phyloP scores from a whole-genome alignment of 805 yeast genomes.

The Pichia cabralensis region DNA sequence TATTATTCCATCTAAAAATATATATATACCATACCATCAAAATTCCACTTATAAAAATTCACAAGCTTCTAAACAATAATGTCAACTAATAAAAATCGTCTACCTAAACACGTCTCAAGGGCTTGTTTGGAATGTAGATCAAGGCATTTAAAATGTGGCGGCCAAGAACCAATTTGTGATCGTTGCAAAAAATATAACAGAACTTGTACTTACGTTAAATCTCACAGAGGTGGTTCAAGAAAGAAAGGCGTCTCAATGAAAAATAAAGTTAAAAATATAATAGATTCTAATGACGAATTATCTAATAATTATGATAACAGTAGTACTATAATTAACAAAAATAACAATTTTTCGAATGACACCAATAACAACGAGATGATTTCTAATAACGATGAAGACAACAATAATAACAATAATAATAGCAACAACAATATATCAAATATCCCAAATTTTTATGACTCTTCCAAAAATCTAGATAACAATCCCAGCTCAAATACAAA shows the following conservation, averaged over 20 bases:
- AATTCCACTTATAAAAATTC: no score
- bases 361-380: no score
- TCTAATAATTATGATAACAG: neutral
- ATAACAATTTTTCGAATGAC: no score
- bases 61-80: no score
- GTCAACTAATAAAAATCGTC: no score
- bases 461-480: no score
- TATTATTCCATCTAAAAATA: no score
- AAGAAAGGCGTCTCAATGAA: conserved; percentile 34
- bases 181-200: conserved; percentile 29
- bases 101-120: conserved; percentile 34
- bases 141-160: conserved; percentile 42
- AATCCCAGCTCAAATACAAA: no score
- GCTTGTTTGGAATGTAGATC: conserved; percentile 46
- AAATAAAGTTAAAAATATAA: conserved; percentile 10
- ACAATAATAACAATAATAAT: neutral
- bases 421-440: no score
- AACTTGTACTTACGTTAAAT: conserved; percentile 39
- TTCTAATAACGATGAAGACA: neutral
- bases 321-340: neutral
- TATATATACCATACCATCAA: no score
- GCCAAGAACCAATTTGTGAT: conserved; percentile 34
- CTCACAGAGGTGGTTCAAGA: conserved; percentile 45
- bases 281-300: neutral
- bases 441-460: no score